Base-by-base conservation (phyloP, 768 basidiomycete genomes). In the Boletus rex-veris region DNA sequence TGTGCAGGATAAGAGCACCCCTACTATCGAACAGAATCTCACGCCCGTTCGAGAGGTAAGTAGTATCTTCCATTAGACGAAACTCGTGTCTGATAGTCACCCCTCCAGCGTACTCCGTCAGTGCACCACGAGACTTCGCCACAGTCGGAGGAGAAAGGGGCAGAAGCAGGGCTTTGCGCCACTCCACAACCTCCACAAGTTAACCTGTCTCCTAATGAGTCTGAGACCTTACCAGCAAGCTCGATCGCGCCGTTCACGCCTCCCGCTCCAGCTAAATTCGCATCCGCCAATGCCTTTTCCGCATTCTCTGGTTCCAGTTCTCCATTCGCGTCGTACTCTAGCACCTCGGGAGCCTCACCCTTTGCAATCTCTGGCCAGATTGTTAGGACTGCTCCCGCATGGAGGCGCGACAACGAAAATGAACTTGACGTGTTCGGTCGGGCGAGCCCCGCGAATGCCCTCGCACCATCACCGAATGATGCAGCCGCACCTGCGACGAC, bases 231-330 rank as follows among this genome's bases (percentile, higher is more conserved):
- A 33, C 53, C 59, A 28, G 16, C 50, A 30, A 37, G 35, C 40
- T 54, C 62, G 16, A 46, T 41, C 24, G 61, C 59, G 5, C 60
- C 66, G 15, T 54, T 51, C 1, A 63, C 56, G 38, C 45, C 57
- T 9, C 12, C 53, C 0, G 31, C 48, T 48, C 52, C 61, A 30
- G 35, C 52, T 28, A 51, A 58, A 35, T 24, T 19, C 3, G 55
- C 30, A 43, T 15, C 60, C 5, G 43, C 55, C 15, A 69, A 66
- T 38, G 68, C 74, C n/a, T 77, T 77, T 55, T 73, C 75, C 18
- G 66, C 73, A 15, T 77, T 76, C 50, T 66, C 71, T 15, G 64
- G 69, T 14, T 63, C 70, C 9, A 54, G 64, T 5, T 75, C 76
- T 16, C 64, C 74, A 6, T 76, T 75, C 24, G 48, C 60, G 28